Evolutionary conservation across 129 eudicot species (phyloP).

Genomic region (Rutidosis leptorrhynchoides): DNA sequence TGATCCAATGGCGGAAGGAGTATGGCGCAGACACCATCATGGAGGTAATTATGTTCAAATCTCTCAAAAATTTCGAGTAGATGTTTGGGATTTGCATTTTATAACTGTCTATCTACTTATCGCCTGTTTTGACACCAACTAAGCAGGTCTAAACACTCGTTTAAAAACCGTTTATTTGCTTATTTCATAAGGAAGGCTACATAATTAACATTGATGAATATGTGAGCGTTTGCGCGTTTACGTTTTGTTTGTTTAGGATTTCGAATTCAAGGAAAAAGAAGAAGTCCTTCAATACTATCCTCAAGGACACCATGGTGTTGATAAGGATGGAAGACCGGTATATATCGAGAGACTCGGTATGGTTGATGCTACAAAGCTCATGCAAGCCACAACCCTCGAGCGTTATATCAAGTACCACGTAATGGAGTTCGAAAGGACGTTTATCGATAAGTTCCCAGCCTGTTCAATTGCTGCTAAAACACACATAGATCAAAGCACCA

Average conservation of each 20-base stretch:
- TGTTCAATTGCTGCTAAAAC: slow-evolving; percentile 87
- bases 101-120: background rate
- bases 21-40: slow-evolving; percentile 76
- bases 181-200: background rate
- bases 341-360: slow-evolving; percentile 87
- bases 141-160: too few species aligned
- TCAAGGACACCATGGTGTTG: slow-evolving; percentile 99
- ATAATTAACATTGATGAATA: background rate
- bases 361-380: slow-evolving; percentile 82
- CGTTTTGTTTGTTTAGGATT: slow-evolving; percentile 48
- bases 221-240: background rate
- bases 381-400: slow-evolving; percentile 92
- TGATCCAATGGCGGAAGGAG: slow-evolving; percentile 92
- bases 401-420: slow-evolving; percentile 89
- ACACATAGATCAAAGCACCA: slow-evolving; percentile 94
- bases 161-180: background rate
- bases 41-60: slow-evolving; percentile 47
- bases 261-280: slow-evolving; percentile 78
- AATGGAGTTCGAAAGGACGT: slow-evolving; percentile 90
- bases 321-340: slow-evolving; percentile 89
- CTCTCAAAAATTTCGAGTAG: background rate
- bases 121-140: background rate
- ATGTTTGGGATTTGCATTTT: background rate
- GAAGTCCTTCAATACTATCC: slow-evolving; percentile 87
- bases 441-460: slow-evolving; percentile 85